Evolutionary conservation across 2,329 filamentous ascomycete species (phyloP), one percentile per base, ranked within the genome.

Genomic region (Ophiocordyceps camponoti-leonardi): DNA sequence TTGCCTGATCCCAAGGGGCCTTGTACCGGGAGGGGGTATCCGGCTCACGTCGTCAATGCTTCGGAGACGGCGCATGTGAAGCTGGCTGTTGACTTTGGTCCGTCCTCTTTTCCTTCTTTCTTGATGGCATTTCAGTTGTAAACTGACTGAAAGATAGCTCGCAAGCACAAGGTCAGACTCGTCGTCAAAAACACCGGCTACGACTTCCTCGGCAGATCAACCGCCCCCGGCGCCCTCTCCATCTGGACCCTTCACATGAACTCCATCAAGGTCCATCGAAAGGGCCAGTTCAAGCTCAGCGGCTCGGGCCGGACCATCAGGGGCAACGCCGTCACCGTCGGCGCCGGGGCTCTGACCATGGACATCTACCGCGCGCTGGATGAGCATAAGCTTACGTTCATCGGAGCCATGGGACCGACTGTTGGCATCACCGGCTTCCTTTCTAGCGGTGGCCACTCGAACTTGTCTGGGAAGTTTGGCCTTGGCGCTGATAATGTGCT

Each of bases 341-440:
- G 66, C 0, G 70, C 73, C 0, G 77, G 75, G 6, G 61, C 70
- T 0, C 67, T 72, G 44, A 72, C 72, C 51, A 57, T 61, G 20
- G 65, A 73, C 8, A 57, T 72, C 1, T 71, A 76, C 49, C 53
- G 61, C 0, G 58, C 63, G 12, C 65, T 72, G 0, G 59, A 69
- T 44, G 51, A 60, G 2, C 52, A 64, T 46, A 66, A 69, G 43
- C 58, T 73, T 16, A 64, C 65, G 1, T 60, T 79, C 4, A 69
- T 81, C 0, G 72, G 70, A 1, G 77, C 76, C 2, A 67, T 67
- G 4, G 68, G 67, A 37, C 67, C 67, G 40, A 70, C 69, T 0
- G 77, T 83, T 2, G 72, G 74, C 0, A 62, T 77, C 0, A 76
- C 75, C 7, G 79, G 78, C 0, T 83, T 75, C 44, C 61, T 71